Evolutionary conservation across 1,139 yeast species (phyloP), one percentile per base, ranked within the genome.

Genomic region (Saccharomyces pastorianus): DNA sequence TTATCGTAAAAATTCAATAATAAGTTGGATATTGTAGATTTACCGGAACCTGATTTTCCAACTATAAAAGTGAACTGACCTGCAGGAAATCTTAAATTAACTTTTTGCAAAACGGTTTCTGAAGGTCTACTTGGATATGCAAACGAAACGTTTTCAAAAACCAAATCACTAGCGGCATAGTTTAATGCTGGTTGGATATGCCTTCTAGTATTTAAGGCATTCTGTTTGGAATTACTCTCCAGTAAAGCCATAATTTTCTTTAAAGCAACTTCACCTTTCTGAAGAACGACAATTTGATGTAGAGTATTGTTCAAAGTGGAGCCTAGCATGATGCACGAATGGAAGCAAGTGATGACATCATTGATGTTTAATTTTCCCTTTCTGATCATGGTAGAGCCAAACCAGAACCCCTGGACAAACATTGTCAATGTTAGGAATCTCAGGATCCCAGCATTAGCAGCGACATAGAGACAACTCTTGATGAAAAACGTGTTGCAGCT

Each of bases 341-440:
- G 84, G 64, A 93, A 89, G 34, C 95, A 86, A 0, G 96, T 85
- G 54, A 93, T 75, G 0, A 91, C 88, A 46, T 82, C 78, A 14
- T 85, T 84, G 1, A 88, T 73, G 1, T 73, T 62, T 9, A 83
- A 65, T 17, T 76, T 74, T 0, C 81, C 81, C 4, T 71, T 67
- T 47, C 72, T 70, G 3, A 89, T 84, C 75, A 88, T 77, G 51
- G 76, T 73, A 42, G 84, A 79, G 2, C 98, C 99, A 70, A 84
- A 91, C 87, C 95, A 90, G 62, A 91, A 88, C 0, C 95, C 96
- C 67, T 89, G 96, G 1, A 90, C 88, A 73, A 91, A 90, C 83
- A 89, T 84, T 64, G 83, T 66, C 42, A 88, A 73, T 0, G 85
- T 76, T 6, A 90, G 60, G 17, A 80, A 72, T 60, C 84, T 80